phyloP scores from a whole-genome alignment of 495 filamentous ascomycete genomes.

The Penicillium psychrofluorescens region DNA sequence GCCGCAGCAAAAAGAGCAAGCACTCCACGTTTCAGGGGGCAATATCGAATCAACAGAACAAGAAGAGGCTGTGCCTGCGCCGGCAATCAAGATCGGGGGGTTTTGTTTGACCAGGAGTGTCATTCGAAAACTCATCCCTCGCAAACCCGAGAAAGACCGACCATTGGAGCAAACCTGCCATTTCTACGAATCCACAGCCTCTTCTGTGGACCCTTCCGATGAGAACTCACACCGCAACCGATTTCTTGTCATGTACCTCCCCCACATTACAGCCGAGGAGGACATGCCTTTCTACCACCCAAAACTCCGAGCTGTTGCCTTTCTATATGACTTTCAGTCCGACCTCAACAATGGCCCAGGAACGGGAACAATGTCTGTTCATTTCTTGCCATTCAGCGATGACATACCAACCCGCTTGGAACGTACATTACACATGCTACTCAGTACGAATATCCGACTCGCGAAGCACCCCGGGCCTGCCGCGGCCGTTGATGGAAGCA shows the following conservation, averaged over 20 bases:
- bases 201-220: too few relatives aligned
- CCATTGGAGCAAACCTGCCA: slow-evolving; percentile 74
- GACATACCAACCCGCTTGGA: slow-evolving; percentile 46
- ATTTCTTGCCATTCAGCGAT: slow-evolving; percentile 19
- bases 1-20: slow-evolving; percentile 16
- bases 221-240: slow-evolving; percentile 2
- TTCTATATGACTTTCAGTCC: slow-evolving; percentile 54
- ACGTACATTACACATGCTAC: slow-evolving; percentile 63
- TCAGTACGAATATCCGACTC: slow-evolving; percentile 69
- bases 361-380: slow-evolving; percentile 20
- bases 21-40: slow-evolving; percentile 3
- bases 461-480: slow-evolving; percentile 20
- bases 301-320: slow-evolving; percentile 60
- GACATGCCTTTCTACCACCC: slow-evolving; percentile 87
- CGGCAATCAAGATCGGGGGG: slow-evolving; percentile 36
- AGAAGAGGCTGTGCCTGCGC: not conserved
- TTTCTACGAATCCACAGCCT: slow-evolving; percentile 39
- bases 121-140: slow-evolving; percentile 68
- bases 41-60: too few relatives aligned
- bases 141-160: slow-evolving; percentile 69
- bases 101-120: slow-evolving; percentile 54
- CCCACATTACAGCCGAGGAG: slow-evolving; percentile 53
- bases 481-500: too few relatives aligned
- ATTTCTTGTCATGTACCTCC: slow-evolving; percentile 68
- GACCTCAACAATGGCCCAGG: not conserved